Evolutionary conservation across 345 rosid genomes (phyloP), one percentile per base, ranked within the genome.

Genomic region (Melaleuca alternifolia): DNA sequence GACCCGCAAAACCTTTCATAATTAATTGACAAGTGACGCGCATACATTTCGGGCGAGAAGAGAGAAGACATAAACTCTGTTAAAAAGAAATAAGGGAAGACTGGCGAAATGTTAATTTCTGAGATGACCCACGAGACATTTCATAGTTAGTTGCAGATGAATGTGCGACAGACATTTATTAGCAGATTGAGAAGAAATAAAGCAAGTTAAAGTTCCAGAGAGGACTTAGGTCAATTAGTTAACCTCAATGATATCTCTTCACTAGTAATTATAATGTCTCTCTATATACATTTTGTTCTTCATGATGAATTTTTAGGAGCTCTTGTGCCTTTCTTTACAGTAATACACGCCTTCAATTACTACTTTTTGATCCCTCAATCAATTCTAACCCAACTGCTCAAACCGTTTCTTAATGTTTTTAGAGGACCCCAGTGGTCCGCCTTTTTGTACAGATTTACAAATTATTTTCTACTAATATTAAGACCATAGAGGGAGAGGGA

Each of bases 381-480:
- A 83, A 83, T 82, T 82, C 12, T 53, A 83, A 51, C 54, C 61
- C 16, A 28, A 54, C 26, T 83, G 57, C 44, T 82, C 37, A 15
- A 83, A 30, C 59, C 85, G 37, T 83, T 83, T 24, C 46, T 33
- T 10, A 10, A 30, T 54, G 21, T 30, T 30, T 15, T 51, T 52
- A 30, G 26, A 71, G 48, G 48, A 71, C 81, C 81, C 48, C 48
- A 57, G 84, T 79, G 87, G 87, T 86, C 87, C 87, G 84, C 44
- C 44, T 15, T 46, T 14, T 14, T 50, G 33, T 50, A 61, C 86
- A 57, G 62, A 50, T 57, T 28, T 44, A 62, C 81, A 57, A 62
- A n/a, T 85, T 41, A 50, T 85, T 15, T 46, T 26, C 44, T 28
- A 50, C 56, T 86, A 10, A 54, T 46, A 46, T 65, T 21, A 54